Percentiles rank a stretch among this genome's conserved stretches.
phyloP scores from a whole-genome alignment of 1,284 basidiomycete genomes.

The Apiotrichum gracile region DNA sequence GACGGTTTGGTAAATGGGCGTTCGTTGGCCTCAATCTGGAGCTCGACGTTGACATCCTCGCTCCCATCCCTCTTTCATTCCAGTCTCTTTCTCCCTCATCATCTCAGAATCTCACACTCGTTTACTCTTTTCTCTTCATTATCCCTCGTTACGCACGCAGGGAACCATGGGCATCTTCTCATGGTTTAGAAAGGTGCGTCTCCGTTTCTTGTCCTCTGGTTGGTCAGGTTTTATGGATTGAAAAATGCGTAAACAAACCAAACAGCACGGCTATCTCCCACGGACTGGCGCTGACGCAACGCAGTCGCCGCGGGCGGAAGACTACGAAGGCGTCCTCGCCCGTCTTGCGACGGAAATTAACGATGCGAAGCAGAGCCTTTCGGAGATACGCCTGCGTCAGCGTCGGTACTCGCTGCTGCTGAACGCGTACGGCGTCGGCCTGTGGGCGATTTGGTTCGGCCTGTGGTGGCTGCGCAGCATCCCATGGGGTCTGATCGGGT shows the following conservation, averaged over 20 bases:
- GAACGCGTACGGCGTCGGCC: conserved; percentile 72
- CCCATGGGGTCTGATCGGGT: conserved; percentile 49
- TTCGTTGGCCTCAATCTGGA: too few relatives aligned
- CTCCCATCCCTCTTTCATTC: neutral
- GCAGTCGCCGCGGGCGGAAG: conserved; percentile 39
- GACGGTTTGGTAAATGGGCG: too few relatives aligned
- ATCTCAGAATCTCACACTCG: too few relatives aligned
- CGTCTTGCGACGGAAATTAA: conserved; percentile 50
- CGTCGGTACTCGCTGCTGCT: conserved; percentile 71
- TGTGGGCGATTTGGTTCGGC: conserved; percentile 72
- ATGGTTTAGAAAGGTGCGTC: conserved; percentile 32
- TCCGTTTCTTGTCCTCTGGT: neutral
- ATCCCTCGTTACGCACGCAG: neutral
- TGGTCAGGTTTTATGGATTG: neutral
- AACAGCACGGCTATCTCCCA: neutral
- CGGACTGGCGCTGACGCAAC: neutral
- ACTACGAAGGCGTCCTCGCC: conserved; percentile 53
- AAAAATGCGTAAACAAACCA: neutral
- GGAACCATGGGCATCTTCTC: conserved; percentile 39
- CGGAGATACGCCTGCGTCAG: conserved; percentile 81
- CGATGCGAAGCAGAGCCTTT: conserved; percentile 63
- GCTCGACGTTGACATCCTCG: too few relatives aligned
- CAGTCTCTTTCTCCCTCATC: neutral
- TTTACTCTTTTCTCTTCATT: neutral
- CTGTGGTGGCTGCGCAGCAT: conserved; percentile 72